A percentile compares a stretch with the other conserved stretches of the same genome.
Evolutionary conservation across 495 filamentous ascomycete genomes (phyloP).

Genomic region (Aspergillus ellipticus): DNA sequence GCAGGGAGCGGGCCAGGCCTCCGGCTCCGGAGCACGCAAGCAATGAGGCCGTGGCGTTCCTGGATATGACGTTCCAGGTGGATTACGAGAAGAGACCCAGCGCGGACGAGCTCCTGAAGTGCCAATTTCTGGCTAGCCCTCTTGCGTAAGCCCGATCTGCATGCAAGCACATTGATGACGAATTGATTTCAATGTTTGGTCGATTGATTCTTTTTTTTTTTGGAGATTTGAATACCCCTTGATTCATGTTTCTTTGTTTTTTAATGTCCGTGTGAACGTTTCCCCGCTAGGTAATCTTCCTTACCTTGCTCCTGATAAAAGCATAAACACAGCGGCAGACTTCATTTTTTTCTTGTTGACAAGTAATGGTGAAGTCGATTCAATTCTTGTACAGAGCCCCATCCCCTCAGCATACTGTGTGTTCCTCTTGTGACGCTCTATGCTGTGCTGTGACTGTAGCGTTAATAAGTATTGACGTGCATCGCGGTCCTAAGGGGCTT

Average conservation of each 20-base stretch:
- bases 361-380: background rate
- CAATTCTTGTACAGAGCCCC: background rate
- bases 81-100: slow-evolving; percentile 88
- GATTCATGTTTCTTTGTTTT: background rate
- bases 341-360: background rate
- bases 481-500: background rate
- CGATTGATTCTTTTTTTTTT: background rate
- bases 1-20: slow-evolving; percentile 77
- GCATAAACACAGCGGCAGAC: background rate
- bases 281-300: no score
- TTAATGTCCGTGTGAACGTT: background rate
- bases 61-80: slow-evolving; percentile 87
- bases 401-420: background rate
- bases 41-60: slow-evolving; percentile 78
- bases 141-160: slow-evolving; percentile 37
- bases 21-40: slow-evolving; percentile 86
- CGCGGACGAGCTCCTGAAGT: slow-evolving; percentile 82
- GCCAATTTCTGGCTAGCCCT: slow-evolving; percentile 70
- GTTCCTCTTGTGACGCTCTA: background rate
- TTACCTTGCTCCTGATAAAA: background rate
- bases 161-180: background rate
- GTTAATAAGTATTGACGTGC: background rate
- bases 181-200: background rate
- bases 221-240: slow-evolving; percentile 3
- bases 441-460: background rate